Base-by-base conservation (phyloP, 495 filamentous ascomycete species). In the Geopyxis carbonaria region DNA sequence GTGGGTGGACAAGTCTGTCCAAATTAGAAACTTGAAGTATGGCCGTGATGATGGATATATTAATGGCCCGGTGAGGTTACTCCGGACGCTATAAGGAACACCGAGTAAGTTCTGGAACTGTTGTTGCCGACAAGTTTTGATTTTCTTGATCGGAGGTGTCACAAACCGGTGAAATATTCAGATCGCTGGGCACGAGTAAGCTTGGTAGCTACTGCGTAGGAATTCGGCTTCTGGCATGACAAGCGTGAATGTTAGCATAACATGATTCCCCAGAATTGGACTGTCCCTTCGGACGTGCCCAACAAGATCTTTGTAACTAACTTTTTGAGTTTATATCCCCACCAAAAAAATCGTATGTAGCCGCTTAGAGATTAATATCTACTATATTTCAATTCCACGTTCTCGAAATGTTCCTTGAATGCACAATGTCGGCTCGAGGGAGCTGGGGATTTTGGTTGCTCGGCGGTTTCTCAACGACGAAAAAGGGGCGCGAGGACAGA, bases 1-100 rank as follows among this genome's bases (percentile, higher is more conserved):
- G 40, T 25, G 50, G 46, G 37, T 48, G 49, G 50, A 53, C 50
- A 53, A 53, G 49, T 40, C 50, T 53, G 50, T 53, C 50, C 50
- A 42, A 42, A 31, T 36, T 41, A 29, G 51, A 37, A 19, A 43
- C 41, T 42, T 43, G 38, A 46, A 54, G 47, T 42, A 54, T 45
- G 42, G 51, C 51, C 51, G 51, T 54, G 52, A 38, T 53, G 50
- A 43, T 46, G 28, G 45, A n/a, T 45, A 54, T 44, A 53, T 14
- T 35, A 30, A 40, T 29, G 50, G 42, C 38, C 51, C 50, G 51
- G 41, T 34, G 34, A 20, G 36, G 40, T 53, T 44, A 45, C 29
- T 53, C 51, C 49, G 51, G 50, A 54, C 51, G 41, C 49, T 41
- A 33, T n/a, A n/a, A n/a, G 25, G 20, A 25, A 31, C 7, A 5